Base-by-base conservation (phyloP, 352 stramenopile genomes). In the Phytophthora pluvialis region DNA sequence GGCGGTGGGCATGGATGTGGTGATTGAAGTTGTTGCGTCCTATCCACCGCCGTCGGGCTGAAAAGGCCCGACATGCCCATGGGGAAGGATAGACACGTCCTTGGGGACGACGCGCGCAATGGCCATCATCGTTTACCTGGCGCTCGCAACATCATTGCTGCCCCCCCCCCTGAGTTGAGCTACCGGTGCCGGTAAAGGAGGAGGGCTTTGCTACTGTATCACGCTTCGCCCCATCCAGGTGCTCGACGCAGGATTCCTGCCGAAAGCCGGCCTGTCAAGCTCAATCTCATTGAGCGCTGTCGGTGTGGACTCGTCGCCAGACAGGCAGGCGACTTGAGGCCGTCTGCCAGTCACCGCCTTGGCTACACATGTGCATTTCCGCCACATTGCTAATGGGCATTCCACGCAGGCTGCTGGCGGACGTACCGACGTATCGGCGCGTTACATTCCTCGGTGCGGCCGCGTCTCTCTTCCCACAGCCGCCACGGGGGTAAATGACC, bases 311-410 rank as follows among this genome's bases (percentile, higher is more conserved):
- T 49, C 33, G 16, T 50, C 35, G 26, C 33, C 29, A 58, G 55
- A n/a, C n/a, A n/a, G n/a, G n/a, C n/a, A n/a, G 16, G 15, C 21
- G 53, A 59, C 53, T 65, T 65, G 45, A 65, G 38, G 25, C 25
- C 44, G 36, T 62, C 35, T 51, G 38, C 28, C 38, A n/a, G 54
- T 63, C 45, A 48, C 44, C n/a, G 35, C 12, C 50, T 67, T 66
- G 38, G 32, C 31, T 55, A 55, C 51, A 55, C 51, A 57, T 57
- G 52, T 63, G 46, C n/a, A 29, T 70, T 64, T 38, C 11, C 31
- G 45, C 42, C 44, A 45, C 32, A 47, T 70, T 70, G 45, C 53
- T 50, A 65, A 59, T 42, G 51, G 18, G 33, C 42, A 62, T 51
- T 48, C 16, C 39, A 47, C 7, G 42, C 15, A 54, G 11, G 16